phyloP scores from a whole-genome alignment of 1,284 basidiomycete genomes.

The Austroboletus novae-zelandiae region DNA sequence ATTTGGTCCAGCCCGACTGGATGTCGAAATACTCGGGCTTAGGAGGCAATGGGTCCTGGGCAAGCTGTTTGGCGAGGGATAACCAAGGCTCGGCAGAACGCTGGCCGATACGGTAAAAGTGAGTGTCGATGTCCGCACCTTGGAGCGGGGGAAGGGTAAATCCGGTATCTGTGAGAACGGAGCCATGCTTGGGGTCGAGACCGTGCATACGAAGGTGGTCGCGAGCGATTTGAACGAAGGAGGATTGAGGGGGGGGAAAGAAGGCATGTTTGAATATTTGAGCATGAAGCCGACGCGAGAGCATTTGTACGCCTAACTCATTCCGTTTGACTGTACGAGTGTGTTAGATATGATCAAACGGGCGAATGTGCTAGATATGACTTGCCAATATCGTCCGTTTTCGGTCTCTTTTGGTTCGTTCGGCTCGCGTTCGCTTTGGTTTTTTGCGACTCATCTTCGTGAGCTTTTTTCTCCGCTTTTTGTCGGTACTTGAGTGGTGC shows the following conservation, averaged over 20 bases:
- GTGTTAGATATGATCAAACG: neutral
- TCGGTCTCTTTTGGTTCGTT: neutral
- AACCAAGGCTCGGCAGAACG: slow-evolving; percentile 82
- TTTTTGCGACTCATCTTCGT: slow-evolving; percentile 1
- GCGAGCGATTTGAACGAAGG: slow-evolving; percentile 73
- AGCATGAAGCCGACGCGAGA: slow-evolving; percentile 74
- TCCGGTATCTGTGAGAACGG: slow-evolving; percentile 71
- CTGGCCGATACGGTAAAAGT: slow-evolving; percentile 83
- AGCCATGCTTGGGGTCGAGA: slow-evolving; percentile 79
- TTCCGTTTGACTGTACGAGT: slow-evolving; percentile 63
- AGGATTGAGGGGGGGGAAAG: slow-evolving; percentile 60
- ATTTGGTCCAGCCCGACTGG: slow-evolving; percentile 90
- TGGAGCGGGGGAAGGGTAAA: slow-evolving; percentile 87
- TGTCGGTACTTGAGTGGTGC: slow-evolving; percentile 11
- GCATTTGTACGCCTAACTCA: slow-evolving; percentile 88
- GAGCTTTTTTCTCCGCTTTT: slow-evolving; percentile 1
- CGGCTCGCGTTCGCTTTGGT: neutral
- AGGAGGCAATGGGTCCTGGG: slow-evolving; percentile 55
- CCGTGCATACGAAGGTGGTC: slow-evolving; percentile 80
- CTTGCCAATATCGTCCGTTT: slow-evolving; percentile 6
- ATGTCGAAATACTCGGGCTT: slow-evolving; percentile 72
- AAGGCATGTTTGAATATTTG: slow-evolving; percentile 81
- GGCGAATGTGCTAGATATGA: too few species aligned
- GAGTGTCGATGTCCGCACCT: slow-evolving; percentile 82
- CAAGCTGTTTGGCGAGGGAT: slow-evolving; percentile 67